Percentiles rank a stretch among this genome's conserved stretches.
Conservation (phyloP, 2,329 filamentous ascomycete species). For the Ambrosiella xylebori region DNA sequence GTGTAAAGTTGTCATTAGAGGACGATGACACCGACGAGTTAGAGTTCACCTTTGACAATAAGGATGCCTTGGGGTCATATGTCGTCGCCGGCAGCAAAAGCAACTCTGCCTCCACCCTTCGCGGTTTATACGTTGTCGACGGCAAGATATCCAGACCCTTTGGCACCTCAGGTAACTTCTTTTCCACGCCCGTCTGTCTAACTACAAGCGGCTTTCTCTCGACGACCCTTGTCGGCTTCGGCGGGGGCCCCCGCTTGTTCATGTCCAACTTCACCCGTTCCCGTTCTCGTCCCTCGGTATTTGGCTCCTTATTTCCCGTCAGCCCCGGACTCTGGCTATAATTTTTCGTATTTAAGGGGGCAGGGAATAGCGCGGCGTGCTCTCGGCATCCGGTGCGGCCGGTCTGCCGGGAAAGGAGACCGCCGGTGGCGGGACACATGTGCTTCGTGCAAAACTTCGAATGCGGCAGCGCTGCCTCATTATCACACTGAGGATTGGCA, state of each 20-base stretch:
- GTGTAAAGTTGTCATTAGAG: too few relatives aligned
- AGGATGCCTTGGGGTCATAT: neutral
- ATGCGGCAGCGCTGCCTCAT: neutral
- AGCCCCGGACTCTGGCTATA: neutral
- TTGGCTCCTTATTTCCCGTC: neutral
- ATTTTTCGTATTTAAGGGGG: constrained; percentile 1
- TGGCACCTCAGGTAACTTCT: too few relatives aligned
- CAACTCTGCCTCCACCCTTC: neutral
- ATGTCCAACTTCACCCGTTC: neutral
- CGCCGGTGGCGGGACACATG: neutral
- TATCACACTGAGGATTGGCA: neutral
- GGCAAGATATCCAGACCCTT: too few relatives aligned
- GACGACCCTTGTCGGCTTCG: too few relatives aligned
- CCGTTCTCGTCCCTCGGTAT: neutral
- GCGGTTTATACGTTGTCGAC: too few relatives aligned
- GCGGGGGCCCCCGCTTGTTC: neutral
- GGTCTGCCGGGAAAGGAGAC: neutral
- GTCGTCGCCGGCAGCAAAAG: neutral
- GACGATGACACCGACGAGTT: too few relatives aligned
- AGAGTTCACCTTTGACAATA: neutral
- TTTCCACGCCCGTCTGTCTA: too few relatives aligned
- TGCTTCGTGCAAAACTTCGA: neutral
- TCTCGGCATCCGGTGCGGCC: neutral
- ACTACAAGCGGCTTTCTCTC: too few relatives aligned
- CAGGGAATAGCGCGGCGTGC: constrained; percentile 1